These are phyloP conservation scores for Rhodotorula sp. DNA, from an alignment of 1,284 basidiomycete genomes.

Conservation along the genomic window DNA sequence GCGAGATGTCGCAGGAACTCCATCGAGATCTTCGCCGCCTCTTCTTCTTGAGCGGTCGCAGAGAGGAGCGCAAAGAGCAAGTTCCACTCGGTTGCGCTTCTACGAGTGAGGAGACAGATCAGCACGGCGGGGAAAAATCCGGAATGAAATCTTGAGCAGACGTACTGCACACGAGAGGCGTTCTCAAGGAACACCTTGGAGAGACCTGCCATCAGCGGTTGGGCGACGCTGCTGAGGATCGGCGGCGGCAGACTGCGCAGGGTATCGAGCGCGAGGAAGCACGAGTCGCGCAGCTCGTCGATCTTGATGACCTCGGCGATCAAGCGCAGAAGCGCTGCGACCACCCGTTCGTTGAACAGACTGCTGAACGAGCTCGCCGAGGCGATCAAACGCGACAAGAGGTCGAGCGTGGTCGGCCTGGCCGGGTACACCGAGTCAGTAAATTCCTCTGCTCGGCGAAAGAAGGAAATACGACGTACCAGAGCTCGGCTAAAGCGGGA, in stretches of 20 bases:
- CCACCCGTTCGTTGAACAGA: slow-evolving; percentile 89
- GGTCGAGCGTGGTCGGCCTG: slow-evolving; percentile 90
- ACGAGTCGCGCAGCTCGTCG: slow-evolving; percentile 79
- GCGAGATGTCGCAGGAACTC: slow-evolving; percentile 67
- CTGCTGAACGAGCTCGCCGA: slow-evolving; percentile 79
- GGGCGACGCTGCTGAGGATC: slow-evolving; percentile 79
- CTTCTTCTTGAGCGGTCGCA: slow-evolving; percentile 80
- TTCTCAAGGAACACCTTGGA: slow-evolving; percentile 74
- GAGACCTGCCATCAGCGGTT: slow-evolving; percentile 85
- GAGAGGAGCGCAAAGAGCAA: slow-evolving; percentile 86
- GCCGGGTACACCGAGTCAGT: background rate
- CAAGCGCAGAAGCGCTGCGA: slow-evolving; percentile 80
- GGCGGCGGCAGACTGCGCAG: slow-evolving; percentile 73
- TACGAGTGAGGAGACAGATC: slow-evolving; percentile 45
- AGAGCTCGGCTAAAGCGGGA: slow-evolving; percentile 74
- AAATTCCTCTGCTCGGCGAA: background rate
- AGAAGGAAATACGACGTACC: slow-evolving; percentile 57
- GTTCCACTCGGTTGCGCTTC: slow-evolving; percentile 93
- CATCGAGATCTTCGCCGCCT: slow-evolving; percentile 81
- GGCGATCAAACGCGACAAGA: slow-evolving; percentile 76
- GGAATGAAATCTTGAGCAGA: slow-evolving; percentile 1
- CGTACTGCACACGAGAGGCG: slow-evolving; percentile 66
- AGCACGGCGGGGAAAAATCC: background rate
- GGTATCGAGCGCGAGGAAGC: slow-evolving; percentile 89
- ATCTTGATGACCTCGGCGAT: slow-evolving; percentile 76